Evolutionary conservation across 371 early-diverging fungal genomes (phyloP).

Genomic region (Choanephora cucurbitarum): DNA sequence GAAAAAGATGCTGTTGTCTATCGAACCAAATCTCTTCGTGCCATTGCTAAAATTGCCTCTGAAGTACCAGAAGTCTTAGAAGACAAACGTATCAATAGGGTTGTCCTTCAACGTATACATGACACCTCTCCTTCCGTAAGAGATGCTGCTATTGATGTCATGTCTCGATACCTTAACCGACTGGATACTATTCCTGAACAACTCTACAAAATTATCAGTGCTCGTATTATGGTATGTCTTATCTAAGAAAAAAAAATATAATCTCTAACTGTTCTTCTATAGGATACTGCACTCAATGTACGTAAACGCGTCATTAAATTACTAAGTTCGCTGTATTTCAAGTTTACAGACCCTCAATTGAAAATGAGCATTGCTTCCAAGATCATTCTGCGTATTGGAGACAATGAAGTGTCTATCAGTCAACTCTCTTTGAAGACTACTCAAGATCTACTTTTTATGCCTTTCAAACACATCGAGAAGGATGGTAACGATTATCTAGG

Average conservation of each 20-base stretch:
- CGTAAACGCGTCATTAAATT: slow-evolving; percentile 86
- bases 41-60: slow-evolving; percentile 70
- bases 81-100: slow-evolving; percentile 60
- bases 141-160: slow-evolving; percentile 87
- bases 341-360: slow-evolving; percentile 48
- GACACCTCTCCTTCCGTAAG: slow-evolving; percentile 88
- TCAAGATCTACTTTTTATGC: slow-evolving; percentile 73
- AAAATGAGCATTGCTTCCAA: slow-evolving; percentile 76
- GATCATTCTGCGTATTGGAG: slow-evolving; percentile 71
- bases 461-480: slow-evolving; percentile 44
- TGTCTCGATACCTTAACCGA: slow-evolving; percentile 77
- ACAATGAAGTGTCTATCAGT: slow-evolving; percentile 78
- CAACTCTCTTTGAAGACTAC: slow-evolving; percentile 73
- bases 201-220: slow-evolving; percentile 76
- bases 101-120: slow-evolving; percentile 72
- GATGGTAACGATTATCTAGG: slow-evolving; percentile 45
- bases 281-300: slow-evolving; percentile 87
- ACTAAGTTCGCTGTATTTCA: slow-evolving; percentile 68
- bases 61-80: slow-evolving; percentile 67
- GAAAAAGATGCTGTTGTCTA: slow-evolving; percentile 68
- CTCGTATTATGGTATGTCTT: slow-evolving; percentile 63
- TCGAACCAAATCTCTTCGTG: slow-evolving; percentile 75
- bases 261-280: slow-evolving; percentile 7
- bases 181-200: slow-evolving; percentile 61
- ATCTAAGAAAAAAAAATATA: slow-evolving; percentile 2